Evolutionary conservation across 2,329 filamentous ascomycete species (phyloP), one percentile per base, ranked within the genome.

Genomic region (Paecilomyces dactylethromorphus): DNA sequence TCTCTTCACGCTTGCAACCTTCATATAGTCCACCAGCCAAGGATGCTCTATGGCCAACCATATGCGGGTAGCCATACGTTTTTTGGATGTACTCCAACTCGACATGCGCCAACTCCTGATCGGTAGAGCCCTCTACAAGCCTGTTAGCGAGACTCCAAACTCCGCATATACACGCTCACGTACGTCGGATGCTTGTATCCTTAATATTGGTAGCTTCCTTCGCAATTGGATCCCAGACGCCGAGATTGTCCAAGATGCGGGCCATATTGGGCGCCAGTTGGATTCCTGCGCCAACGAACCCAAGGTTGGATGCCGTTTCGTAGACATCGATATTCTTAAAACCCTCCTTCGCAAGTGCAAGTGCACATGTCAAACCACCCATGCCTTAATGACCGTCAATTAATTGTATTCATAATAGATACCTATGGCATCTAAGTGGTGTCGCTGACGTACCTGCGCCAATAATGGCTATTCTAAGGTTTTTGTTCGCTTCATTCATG

Each of bases 261-360:
- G 87, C 86, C 82, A 93, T 89, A 64, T 94, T 95, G 0, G 90
- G 90, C 0, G 90, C 89, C 59, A 93, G 80, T 71, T 95, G 91
- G 64, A 94, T 93, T 4, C 91, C 91, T 1, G 91, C 91, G 24
- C 91, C 91, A 0, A 93, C 89, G 66, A 93, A 93, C 4, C 90
- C 90, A 3, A 93, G 81, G 63, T 85, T 83, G 3, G 87, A 84
- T 0, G 89, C 89, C 35, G 81, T 83, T 71, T 93, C 90, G 71
- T 86, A 93, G 55, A 93, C 84, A 57, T 87, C 80, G 67, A 93
- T 87, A 59, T 88, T 78, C 63, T 80, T 84, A 74, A 93, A 92
- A 7, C 90, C 90, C 66, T 87, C 85, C 74, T 88, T 88, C 49
- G 90, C 89, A 35, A 93, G 82, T 12, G 89, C 84, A 35, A 93